Evolutionary conservation across 2,329 filamentous ascomycete species (phyloP), one percentile per base, ranked within the genome.

Genomic region (Cytospora piceicola): DNA sequence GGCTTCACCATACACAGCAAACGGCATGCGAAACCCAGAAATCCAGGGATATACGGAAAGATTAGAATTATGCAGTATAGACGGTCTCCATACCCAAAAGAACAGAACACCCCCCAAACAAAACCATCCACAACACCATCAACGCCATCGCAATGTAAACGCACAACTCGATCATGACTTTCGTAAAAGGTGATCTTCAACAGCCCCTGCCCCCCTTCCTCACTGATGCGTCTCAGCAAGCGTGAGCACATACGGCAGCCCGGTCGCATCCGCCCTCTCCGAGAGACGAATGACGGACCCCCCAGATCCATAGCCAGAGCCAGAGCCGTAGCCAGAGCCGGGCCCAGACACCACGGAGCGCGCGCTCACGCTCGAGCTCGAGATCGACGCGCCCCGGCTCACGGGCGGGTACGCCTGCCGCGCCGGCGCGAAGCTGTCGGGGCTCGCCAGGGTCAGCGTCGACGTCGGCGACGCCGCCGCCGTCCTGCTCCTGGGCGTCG

Each of bases 211-310:
- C 3, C 3, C 17, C 9, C 20, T 29, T 30, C 24, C 49, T 34
- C 49, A 67, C 15, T 52, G 54, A 15, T 36, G 53, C 15, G 42
- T 64, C 32, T 62, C 65, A 1, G 58, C 61, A 53, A 78, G 66
- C 36, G 74, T 75, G 49, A 81, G 71, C 17, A 80, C 75, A 65
- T 80, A 81, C 3, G 78, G 77, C 65, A 80, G 46, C 14, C 72
- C 73, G 15, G 73, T 72, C 11, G 68, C 65, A 59, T 78, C 77
- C 6, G 72, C 68, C 20, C 73, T 68, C 30, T 75, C 80, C 15
- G 82, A 78, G 34, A 85, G 75, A 9, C 83, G 78, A 53, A 85
- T 83, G 5, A 85, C 7, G 30, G 79, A 79, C 36, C n/a, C 39
- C 14, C 63, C 52, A 5, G 56, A 54, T 7, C 62, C 49, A 17